Percentiles rank a stretch among this genome's conserved stretches.
phyloP scores from a whole-genome alignment of 202 grass and related monocot species.

The Elaeis oleifera region DNA sequence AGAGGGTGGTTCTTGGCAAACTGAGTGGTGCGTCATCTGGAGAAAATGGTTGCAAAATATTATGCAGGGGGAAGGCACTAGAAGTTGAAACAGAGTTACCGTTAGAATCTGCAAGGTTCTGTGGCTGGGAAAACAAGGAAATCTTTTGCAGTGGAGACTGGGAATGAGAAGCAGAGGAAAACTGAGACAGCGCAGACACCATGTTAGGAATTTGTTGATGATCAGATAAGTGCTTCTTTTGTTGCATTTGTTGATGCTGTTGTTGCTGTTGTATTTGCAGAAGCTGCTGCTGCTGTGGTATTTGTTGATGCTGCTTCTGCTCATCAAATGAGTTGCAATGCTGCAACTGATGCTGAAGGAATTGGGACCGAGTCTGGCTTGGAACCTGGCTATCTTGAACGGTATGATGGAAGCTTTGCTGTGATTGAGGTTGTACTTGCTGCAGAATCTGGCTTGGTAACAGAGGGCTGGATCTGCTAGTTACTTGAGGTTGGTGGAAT shows the following conservation, averaged over 20 bases:
- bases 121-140: conserved; percentile 52
- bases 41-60: conserved; percentile 45
- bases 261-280: conserved; percentile 3
- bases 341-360: conserved; percentile 50
- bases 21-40: conserved; percentile 34
- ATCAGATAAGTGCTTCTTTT: conserved; percentile 22
- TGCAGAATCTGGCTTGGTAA: conserved; percentile 61
- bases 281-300: conserved; percentile 42
- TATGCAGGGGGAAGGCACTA: conserved; percentile 34
- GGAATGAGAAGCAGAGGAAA: conserved; percentile 20
- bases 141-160: conserved; percentile 32
- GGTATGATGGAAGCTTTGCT: conserved; percentile 60
- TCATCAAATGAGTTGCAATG: conserved; percentile 47
- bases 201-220: conserved; percentile 39
- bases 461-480: conserved; percentile 37
- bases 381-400: conserved; percentile 32
- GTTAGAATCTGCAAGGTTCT: conserved; percentile 48
- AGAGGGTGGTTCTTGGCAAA: not conserved
- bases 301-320: conserved; percentile 31
- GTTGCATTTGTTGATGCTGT: conserved; percentile 11
- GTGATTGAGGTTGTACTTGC: conserved; percentile 57
- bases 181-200: conserved; percentile 39
- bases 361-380: conserved; percentile 30
- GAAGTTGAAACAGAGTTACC: conserved; percentile 46
- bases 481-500: conserved; percentile 73